Base-by-base conservation (phyloP, 768 basidiomycete genomes). In the Pleurotus salmoneostramineus region DNA sequence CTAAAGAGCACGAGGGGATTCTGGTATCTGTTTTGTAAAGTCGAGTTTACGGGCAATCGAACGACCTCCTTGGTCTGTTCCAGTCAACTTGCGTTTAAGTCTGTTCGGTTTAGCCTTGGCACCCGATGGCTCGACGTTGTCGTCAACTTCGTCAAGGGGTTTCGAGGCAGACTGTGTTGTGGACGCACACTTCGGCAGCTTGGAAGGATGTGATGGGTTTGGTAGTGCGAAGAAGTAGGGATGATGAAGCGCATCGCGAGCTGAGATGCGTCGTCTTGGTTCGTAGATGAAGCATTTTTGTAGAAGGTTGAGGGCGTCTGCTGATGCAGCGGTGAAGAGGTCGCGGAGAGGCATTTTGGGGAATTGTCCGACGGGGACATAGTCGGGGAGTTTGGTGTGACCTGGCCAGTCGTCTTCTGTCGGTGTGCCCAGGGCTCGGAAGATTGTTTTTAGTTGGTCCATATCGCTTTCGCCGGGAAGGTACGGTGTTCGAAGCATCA, bases 381-480 rank as follows among this genome's bases (percentile, higher is more conserved):
- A 97, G 71, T 96, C 91, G 3, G 95, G 94, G 10, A 99, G 79
- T 71, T 89, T 88, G 2, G 85, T 89, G 71, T 97, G 91, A 6
- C 93, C 94, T 1, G 95, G 96, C 97, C 97, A 99, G 21, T 98
- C 96, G 52, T 93, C 89, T 68, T 98, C 97, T 0, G 93, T 91
- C 1, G 97, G 97, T 6, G 96, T 95, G 0, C 97, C 97, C 27
- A 99, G 80, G 0, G 96, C 97, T 47, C 90, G 87, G 69, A 97
- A 98, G 52, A 87, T 95, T 36, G 89, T 93, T 69, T 95, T 95
- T 34, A 99, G 74, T 68, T 99, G 97, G 71, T 97, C 96, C 83
- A 99, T 89, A 70, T 98, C 97, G 52, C 85, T 90, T 63, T 97
- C 95, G 14, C 95, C 97, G 1, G 97, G 88, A 31, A 98, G 81